phyloP scores from a whole-genome alignment of 768 basidiomycete genomes.

The Glaciozyma martinii region DNA sequence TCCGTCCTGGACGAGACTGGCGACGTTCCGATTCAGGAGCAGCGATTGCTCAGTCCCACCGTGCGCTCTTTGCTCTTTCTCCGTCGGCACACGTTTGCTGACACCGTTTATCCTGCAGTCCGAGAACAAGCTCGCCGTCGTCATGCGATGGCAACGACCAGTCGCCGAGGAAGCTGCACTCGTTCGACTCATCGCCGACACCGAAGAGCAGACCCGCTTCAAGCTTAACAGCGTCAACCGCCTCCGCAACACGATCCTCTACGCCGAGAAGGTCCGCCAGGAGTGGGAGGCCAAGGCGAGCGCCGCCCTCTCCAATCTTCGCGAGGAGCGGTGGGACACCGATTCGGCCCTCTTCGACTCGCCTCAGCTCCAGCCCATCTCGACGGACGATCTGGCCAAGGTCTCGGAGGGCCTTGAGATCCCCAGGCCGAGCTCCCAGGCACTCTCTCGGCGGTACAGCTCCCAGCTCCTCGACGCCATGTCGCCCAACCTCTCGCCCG shows the following conservation, averaged over 20 bases:
- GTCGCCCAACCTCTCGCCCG: constrained; percentile 11
- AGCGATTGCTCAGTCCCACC: constrained; percentile 72
- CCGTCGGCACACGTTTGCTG: background rate
- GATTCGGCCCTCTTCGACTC: constrained; percentile 30
- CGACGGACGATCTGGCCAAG: constrained; percentile 18
- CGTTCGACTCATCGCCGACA: constrained; percentile 71
- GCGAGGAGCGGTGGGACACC: constrained; percentile 43
- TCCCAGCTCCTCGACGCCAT: constrained; percentile 16
- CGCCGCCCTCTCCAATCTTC: constrained; percentile 45
- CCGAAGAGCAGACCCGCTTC: constrained; percentile 77
- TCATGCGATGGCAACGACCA: constrained; percentile 80
- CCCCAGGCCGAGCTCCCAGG: constrained; percentile 4
- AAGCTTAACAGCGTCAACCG: constrained; percentile 92
- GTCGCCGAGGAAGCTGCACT: constrained; percentile 76
- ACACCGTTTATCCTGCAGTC: constrained; percentile 44
- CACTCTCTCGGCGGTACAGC: constrained; percentile 11
- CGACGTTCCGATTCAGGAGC: constrained; percentile 83
- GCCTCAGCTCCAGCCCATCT: constrained; percentile 25
- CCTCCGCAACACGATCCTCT: constrained; percentile 92
- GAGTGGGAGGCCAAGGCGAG: constrained; percentile 91
- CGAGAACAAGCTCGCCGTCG: constrained; percentile 71
- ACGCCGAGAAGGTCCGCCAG: constrained; percentile 90
- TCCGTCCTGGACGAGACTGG: constrained; percentile 78
- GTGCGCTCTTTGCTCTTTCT: background rate
- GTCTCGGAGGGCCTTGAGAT: constrained; percentile 25